Evolutionary conservation across 1,284 basidiomycete genomes (phyloP), one percentile per base, ranked within the genome.

Genomic region (Ceratobasidium sp.): DNA sequence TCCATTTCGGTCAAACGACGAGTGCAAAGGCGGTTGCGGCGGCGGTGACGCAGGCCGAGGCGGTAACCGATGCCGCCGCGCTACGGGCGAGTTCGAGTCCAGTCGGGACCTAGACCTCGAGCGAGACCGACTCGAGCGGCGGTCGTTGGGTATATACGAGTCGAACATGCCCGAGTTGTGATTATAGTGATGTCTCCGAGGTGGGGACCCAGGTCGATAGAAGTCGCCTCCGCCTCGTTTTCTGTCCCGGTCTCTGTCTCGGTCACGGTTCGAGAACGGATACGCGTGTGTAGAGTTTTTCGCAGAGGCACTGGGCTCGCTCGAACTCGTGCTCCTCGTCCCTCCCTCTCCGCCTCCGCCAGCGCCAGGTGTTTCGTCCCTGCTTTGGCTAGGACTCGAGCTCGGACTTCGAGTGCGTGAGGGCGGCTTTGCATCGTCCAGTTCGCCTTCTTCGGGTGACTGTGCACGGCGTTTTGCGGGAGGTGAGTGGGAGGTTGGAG

Each of bases 391-490:
- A 28, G 58, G 58, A 9, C 58, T 51, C 46, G 64, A 28, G 44
- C 66, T 53, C 15, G 23, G 66, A 28, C 66, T 68, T 13, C 46
- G 51, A 10, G 56, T 13, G 64, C 26, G 49, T 39, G 39, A 23
- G 0, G 51, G 49, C 5, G 55, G 51, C 42, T 63, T 75, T 53
- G 82, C 83, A 81, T 89, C 89, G 82, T 93, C 92, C 71, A 94
- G 85, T 82, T 94, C 93, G 69, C 93, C 93, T 83, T 94, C 93
- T 84, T 94, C 93, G 71, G 92, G 93, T 0, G 93, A 91, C 1
- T 90, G 89, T 9, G 87, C 87, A 28, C 84, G 86, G 55, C 92
- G 87, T 83, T 94, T 94, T 9, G 84, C 56, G 4, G 89, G 87
- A 63, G 91, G 87, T 55, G 84, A 84, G 80, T 86, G 84, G 1